Evolutionary conservation across 176 grass and related monocot genomes (phyloP).

Genomic region (Pharus latifolius): DNA sequence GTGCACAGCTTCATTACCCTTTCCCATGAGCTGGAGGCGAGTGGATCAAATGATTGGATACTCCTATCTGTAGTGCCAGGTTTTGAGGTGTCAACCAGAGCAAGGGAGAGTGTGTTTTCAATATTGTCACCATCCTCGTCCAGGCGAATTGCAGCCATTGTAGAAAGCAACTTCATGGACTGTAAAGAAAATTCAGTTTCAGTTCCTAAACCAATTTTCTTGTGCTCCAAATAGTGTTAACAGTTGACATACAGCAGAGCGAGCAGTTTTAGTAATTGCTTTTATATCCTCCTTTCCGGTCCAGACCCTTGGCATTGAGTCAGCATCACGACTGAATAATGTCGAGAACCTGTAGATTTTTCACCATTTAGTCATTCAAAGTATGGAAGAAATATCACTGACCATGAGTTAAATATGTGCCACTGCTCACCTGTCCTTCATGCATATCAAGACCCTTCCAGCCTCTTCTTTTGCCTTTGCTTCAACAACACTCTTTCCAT

Average conservation of each 20-base stretch:
- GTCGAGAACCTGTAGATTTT: slow-evolving; percentile 59
- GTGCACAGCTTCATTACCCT: slow-evolving; percentile 39
- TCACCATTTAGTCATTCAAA: neutral
- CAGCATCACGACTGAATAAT: slow-evolving; percentile 82
- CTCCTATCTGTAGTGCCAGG: slow-evolving; percentile 57
- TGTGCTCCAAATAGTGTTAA: neutral
- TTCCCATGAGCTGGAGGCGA: slow-evolving; percentile 93
- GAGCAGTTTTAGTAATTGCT: slow-evolving; percentile 92
- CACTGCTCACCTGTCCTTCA: slow-evolving; percentile 82
- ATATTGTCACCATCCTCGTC: slow-evolving; percentile 77
- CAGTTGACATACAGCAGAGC: slow-evolving; percentile 57
- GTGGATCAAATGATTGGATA: slow-evolving; percentile 67
- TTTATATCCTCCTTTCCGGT: slow-evolving; percentile 98
- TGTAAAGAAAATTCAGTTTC: slow-evolving; percentile 16
- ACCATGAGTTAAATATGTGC: neutral
- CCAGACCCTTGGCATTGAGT: slow-evolving; percentile 97
- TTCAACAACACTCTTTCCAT: slow-evolving; percentile 80
- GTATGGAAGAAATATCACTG: neutral
- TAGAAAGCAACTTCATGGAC: slow-evolving; percentile 98
- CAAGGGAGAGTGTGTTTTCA: slow-evolving; percentile 66
- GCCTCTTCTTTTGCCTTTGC: slow-evolving; percentile 84
- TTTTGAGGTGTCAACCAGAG: slow-evolving; percentile 45
- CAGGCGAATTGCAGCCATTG: slow-evolving; percentile 84
- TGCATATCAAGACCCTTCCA: slow-evolving; percentile 71
- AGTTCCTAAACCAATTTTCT: neutral